Percentiles rank a stretch among this genome's conserved stretches.
These are phyloP conservation scores for Metarhizium guizhouense DNA, from an alignment of 2,329 filamentous ascomycete genomes.

Conservation along the genomic window DNA sequence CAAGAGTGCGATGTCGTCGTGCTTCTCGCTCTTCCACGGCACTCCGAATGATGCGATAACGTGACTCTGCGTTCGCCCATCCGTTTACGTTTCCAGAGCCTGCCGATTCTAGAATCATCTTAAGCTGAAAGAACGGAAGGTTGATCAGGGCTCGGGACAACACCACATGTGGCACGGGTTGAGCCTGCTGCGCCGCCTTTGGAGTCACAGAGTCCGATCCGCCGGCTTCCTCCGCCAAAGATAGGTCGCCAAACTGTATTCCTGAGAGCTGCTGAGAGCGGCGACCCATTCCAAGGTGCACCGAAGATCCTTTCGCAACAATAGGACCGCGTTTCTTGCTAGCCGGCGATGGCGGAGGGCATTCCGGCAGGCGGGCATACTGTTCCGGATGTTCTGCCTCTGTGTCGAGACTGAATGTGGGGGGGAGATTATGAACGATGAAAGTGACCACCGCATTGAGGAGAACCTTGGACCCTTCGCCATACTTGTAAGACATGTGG, in stretches of 20 bases:
- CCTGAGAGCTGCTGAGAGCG: slow-evolving; percentile 46
- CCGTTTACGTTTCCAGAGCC: slow-evolving; percentile 42
- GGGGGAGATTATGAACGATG: slow-evolving; percentile 49
- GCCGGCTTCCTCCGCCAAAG: slow-evolving; percentile 23
- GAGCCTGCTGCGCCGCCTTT: slow-evolving; percentile 15
- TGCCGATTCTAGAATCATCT: slow-evolving; percentile 53
- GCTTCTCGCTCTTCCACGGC: slow-evolving; percentile 50
- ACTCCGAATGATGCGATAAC: slow-evolving; percentile 38
- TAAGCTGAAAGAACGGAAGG: slow-evolving; percentile 58
- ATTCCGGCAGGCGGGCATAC: slow-evolving; percentile 31
- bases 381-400: slow-evolving; percentile 24
- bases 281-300: slow-evolving; percentile 26
- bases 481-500: slow-evolving; percentile 39
- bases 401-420: slow-evolving; percentile 50
- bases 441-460: slow-evolving; percentile 49
- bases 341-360: slow-evolving; percentile 7
- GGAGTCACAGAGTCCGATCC: slow-evolving; percentile 21
- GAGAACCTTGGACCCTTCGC: slow-evolving; percentile 44
- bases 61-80: slow-evolving; percentile 38
- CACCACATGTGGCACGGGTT: slow-evolving; percentile 31
- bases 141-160: slow-evolving; percentile 63
- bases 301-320: slow-evolving; percentile 28
- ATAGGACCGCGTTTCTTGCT: slow-evolving; percentile 12
- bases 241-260: slow-evolving; percentile 65
- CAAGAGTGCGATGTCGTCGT: slow-evolving; percentile 38